phyloP scores from a whole-genome alignment of 1,284 basidiomycete species.

The Filobasidium uniguttulatum region DNA sequence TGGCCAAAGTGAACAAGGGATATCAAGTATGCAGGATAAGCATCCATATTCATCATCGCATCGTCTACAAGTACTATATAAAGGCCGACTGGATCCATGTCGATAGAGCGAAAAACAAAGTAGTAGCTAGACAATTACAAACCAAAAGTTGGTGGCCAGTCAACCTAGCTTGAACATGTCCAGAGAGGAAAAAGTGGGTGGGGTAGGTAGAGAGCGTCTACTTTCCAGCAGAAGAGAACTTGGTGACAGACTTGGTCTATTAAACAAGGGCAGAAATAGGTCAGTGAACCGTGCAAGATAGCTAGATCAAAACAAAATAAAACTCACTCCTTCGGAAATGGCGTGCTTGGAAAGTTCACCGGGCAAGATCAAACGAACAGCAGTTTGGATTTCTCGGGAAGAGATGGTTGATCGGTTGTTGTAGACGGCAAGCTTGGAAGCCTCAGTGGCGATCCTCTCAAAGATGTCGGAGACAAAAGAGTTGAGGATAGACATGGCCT shows the following conservation, averaged over 20 bases:
- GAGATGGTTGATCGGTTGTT: conserved; percentile 91
- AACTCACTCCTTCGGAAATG: conserved; percentile 59
- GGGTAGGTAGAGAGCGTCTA: conserved; percentile 20
- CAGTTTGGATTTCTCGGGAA: conserved; percentile 83
- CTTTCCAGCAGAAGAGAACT: conserved; percentile 42
- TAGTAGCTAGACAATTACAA: background rate
- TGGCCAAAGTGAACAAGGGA: too few species aligned
- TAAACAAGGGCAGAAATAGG: background rate
- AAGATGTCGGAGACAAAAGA: conserved; percentile 89
- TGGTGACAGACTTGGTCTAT: conserved; percentile 43
- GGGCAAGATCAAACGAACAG: conserved; percentile 78
- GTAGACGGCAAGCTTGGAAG: conserved; percentile 78
- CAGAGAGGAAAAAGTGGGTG: too few species aligned
- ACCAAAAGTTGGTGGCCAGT: background rate
- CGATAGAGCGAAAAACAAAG: conserved; percentile 3
- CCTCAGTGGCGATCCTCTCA: conserved; percentile 81
- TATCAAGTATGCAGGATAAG: too few species aligned
- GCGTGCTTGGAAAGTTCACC: conserved; percentile 72
- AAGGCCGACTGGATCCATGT: background rate
- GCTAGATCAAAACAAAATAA: background rate
- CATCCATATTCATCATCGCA: background rate
- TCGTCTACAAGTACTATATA: background rate
- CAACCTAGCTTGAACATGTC: background rate
- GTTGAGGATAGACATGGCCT: conserved; percentile 90
- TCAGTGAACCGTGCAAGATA: conserved; percentile 20